A percentile compares a stretch with the other conserved stretches of the same genome.
Evolutionary conservation across 768 basidiomycete genomes (phyloP).

Genomic region (Mycena epipterygia): DNA sequence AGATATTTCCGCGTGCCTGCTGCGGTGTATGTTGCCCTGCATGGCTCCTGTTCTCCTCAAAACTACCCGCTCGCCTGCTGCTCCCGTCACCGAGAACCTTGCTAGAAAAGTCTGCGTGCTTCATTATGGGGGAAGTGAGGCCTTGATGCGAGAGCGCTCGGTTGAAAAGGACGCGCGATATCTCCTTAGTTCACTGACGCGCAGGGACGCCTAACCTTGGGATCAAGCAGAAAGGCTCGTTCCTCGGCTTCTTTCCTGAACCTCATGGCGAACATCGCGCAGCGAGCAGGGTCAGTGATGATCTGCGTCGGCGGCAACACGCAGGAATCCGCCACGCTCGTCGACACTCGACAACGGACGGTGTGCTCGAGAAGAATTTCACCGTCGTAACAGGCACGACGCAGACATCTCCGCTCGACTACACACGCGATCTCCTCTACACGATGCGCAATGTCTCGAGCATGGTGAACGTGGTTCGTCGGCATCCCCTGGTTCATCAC

Average conservation of each 20-base stretch:
- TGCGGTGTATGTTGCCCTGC: too few species aligned
- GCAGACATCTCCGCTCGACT: conserved; percentile 63
- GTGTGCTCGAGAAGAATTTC: conserved; percentile 41
- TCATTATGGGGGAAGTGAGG: too few species aligned
- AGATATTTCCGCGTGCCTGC: too few species aligned
- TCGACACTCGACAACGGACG: conserved; percentile 61
- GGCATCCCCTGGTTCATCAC: conserved; percentile 41
- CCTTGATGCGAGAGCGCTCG: too few species aligned
- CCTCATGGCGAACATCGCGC: conserved; percentile 78
- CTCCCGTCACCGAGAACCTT: too few species aligned
- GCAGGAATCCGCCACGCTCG: conserved; percentile 74
- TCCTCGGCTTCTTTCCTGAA: conserved; percentile 79
- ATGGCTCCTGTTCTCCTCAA: too few species aligned
- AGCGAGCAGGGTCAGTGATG: conserved; percentile 71
- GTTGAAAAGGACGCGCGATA: too few species aligned
- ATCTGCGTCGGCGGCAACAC: conserved; percentile 86
- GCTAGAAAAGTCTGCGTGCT: too few species aligned
- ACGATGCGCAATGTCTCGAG: conserved; percentile 61
- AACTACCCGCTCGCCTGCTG: too few species aligned
- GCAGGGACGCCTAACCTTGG: conserved; percentile 52
- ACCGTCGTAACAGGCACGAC: conserved; percentile 43
- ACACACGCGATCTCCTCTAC: conserved; percentile 66
- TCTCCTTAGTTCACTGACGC: too few species aligned
- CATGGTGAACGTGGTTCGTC: conserved; percentile 61
- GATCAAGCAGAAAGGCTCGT: conserved; percentile 53